A percentile compares a stretch with the other conserved stretches of the same genome.
These are phyloP conservation scores for Kwoniella botswanensis DNA, from an alignment of 768 basidiomycete genomes.

Conservation along the genomic window DNA sequence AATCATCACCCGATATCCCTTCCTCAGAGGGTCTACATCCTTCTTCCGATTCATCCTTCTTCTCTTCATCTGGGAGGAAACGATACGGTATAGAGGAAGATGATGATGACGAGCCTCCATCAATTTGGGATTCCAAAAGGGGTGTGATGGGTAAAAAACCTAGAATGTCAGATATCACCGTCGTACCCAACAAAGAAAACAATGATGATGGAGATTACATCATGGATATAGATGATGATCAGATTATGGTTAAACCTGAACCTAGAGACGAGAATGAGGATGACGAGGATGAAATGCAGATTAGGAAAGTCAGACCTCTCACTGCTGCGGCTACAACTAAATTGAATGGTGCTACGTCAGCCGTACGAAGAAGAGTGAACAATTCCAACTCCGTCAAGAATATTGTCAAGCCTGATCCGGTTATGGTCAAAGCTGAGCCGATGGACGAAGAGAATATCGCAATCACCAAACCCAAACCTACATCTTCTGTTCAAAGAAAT, in stretches of 20 bases:
- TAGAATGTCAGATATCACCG: conserved; percentile 42
- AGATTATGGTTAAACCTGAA: conserved; percentile 32
- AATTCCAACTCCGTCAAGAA: conserved; percentile 52
- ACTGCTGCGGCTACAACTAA: conserved; percentile 37
- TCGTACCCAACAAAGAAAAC: conserved; percentile 24
- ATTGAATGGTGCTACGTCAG: conserved; percentile 30
- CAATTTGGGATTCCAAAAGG: conserved; percentile 38
- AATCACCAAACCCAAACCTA: conserved; percentile 18
- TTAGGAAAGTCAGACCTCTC: conserved; percentile 39
- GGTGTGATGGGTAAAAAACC: conserved; percentile 53
- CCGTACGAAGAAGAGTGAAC: conserved; percentile 36
- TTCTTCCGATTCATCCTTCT: conserved; percentile 47
- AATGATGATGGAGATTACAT: conserved; percentile 37
- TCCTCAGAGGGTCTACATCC: conserved; percentile 49
- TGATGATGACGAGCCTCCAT: conserved; percentile 37
- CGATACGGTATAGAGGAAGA: conserved; percentile 48
- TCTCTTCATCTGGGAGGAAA: conserved; percentile 25
- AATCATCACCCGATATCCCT: conserved; percentile 57
- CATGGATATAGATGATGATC: conserved; percentile 42
- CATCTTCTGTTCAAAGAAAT: conserved; percentile 15
- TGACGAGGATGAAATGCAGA: conserved; percentile 45
- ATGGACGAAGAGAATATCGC: conserved; percentile 32
- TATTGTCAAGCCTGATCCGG: conserved; percentile 33
- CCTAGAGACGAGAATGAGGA: conserved; percentile 30
- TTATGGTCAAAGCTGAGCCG: conserved; percentile 48